Evolutionary conservation across 768 basidiomycete genomes (phyloP).

Genomic region (Serendipita sp.): DNA sequence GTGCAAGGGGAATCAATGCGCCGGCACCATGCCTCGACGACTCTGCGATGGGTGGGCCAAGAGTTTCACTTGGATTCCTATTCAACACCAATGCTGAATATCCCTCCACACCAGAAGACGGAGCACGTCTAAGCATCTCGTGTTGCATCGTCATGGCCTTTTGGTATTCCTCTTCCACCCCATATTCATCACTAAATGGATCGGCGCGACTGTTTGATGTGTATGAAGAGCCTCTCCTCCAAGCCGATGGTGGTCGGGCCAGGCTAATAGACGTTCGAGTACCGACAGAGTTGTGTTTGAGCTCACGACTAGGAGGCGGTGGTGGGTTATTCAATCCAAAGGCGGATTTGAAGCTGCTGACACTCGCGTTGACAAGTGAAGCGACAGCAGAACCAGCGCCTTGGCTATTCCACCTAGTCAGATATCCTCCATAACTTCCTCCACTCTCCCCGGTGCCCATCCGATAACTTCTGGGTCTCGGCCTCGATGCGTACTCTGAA

Average conservation of each 20-base stretch:
- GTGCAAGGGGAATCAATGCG: background rate
- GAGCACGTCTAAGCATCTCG: background rate
- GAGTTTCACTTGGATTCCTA: background rate
- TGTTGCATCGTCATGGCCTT: background rate
- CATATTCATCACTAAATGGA: conserved; percentile 2
- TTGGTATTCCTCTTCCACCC: conserved; percentile 1
- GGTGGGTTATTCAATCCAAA: background rate
- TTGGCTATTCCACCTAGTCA: background rate
- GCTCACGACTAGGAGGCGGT: background rate
- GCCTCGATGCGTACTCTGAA: background rate
- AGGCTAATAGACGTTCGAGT: background rate
- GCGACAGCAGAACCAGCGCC: background rate
- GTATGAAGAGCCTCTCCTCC: background rate
- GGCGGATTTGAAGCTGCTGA: background rate
- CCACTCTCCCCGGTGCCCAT: background rate
- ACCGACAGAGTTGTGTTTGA: background rate
- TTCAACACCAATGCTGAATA: background rate
- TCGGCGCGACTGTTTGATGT: background rate
- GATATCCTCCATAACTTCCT: background rate
- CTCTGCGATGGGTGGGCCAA: background rate
- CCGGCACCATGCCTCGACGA: background rate
- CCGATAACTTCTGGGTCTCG: background rate
- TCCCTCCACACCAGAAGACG: background rate
- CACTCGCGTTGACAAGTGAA: background rate
- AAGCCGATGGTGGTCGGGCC: background rate